Conservation (phyloP, 2,329 filamentous ascomycete species). For the Chrysosporium keratinophilum region DNA sequence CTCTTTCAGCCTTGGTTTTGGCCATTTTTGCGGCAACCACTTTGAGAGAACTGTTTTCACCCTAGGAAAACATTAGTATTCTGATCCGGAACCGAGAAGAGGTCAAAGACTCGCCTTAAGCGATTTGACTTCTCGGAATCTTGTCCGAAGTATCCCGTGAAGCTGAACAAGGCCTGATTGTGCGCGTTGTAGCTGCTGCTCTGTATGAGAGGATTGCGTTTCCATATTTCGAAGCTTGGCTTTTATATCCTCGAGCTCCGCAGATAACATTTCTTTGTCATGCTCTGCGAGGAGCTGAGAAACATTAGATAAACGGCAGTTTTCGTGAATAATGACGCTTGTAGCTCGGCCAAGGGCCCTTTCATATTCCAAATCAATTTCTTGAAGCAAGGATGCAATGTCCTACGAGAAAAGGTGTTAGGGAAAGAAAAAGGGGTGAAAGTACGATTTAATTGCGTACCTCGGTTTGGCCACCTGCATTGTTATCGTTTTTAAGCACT, state of each 20-base stretch:
- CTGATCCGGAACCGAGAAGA: constrained; percentile 9
- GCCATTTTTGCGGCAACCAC: not conserved
- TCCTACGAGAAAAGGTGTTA: too few relatives aligned
- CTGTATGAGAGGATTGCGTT: not conserved
- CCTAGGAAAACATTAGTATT: not conserved
- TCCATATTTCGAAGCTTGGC: not conserved
- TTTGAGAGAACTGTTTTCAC: not conserved
- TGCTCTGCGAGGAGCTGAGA: constrained; percentile 6
- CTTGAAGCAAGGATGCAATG: not conserved
- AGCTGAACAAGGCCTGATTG: constrained; percentile 3
- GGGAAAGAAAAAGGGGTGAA: too few relatives aligned
- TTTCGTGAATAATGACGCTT: constrained; percentile 2
- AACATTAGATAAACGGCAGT: constrained; percentile 4
- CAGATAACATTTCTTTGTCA: constrained; percentile 6
- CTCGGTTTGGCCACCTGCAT: too few relatives aligned
- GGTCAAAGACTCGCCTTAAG: constrained; percentile 39
- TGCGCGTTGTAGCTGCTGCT: not conserved
- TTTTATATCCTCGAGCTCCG: not conserved
- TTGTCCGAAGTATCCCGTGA: constrained; percentile 34
- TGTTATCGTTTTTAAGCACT: too few relatives aligned
- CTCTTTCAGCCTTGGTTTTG: not conserved
- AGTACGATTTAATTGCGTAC: too few relatives aligned
- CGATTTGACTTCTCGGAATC: constrained; percentile 46
- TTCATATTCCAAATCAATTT: constrained; percentile 8
- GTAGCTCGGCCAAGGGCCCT: not conserved